Evolutionary conservation across 768 basidiomycete genomes (phyloP), one percentile per base, ranked within the genome.

Genomic region (Dentipellis sp.): DNA sequence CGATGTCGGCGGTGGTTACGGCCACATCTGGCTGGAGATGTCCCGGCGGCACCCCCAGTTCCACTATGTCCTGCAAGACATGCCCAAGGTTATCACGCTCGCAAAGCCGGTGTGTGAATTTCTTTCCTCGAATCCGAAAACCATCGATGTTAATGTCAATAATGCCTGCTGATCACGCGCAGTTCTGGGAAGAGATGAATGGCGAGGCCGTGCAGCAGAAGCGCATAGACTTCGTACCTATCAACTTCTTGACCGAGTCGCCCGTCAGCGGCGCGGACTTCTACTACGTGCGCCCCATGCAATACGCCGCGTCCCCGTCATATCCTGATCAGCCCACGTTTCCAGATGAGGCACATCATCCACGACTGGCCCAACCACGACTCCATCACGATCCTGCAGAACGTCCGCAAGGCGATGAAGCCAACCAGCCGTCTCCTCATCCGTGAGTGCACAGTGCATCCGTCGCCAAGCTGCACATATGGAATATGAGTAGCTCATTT

Each of bases 301-400:
- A n/a, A 47, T 14, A 16, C 37, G 40, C 1, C 47, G 39, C 56
- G 23, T 57, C 19, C 50, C 5, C 46, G 56, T n/a, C 21, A 7
- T 53, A 17, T 14, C 19, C 6, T 22, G 39, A 38, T 9, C n/a
- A 7, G 21, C 40, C 29, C 6, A 14, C 29, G 23, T 37, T 23
- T 17, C 38, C 50, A 75, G 74, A 35, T 77, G 55, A 67, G 71
- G 14, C 66, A 71, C 17, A 66, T 75, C 53, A 53, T 75, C 10
- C 76, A 76, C 53, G 69, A 76, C 53, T 78, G 77, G 77, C 68
- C 71, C 0, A 65, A 73, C 52, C 63, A 63, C 2, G 67, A 71
- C 37, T 67, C 67, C 56, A 38, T 72, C 22, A 63, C 62, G 23
- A 76, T 78, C 47, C 65, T 78, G 2, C 60, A 56, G 2, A 67